A percentile compares a stretch with the other conserved stretches of the same genome.
phyloP scores from a whole-genome alignment of 2,329 filamentous ascomycete genomes.

The Pseudogymnoascus sp. region DNA sequence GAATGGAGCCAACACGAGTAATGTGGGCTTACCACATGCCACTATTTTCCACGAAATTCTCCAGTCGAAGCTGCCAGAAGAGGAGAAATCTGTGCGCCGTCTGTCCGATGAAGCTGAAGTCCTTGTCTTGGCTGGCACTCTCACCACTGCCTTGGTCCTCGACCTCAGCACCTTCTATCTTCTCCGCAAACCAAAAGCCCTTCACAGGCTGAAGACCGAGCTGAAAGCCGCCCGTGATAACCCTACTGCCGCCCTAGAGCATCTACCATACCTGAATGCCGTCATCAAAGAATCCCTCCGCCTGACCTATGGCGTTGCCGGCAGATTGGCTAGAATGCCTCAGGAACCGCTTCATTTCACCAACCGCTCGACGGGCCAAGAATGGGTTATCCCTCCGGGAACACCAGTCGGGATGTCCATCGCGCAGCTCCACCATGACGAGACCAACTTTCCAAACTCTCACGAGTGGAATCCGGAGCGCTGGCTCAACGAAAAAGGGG shows the following conservation, averaged over 20 bases:
- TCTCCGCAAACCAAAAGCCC: slow-evolving; percentile 27
- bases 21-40: not conserved
- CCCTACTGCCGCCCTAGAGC: slow-evolving; percentile 17
- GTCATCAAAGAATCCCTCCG: slow-evolving; percentile 31
- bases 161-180: slow-evolving; percentile 31
- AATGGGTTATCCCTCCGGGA: slow-evolving; percentile 21
- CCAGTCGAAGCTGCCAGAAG: not conserved
- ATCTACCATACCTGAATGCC: slow-evolving; percentile 28
- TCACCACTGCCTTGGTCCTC: slow-evolving; percentile 33
- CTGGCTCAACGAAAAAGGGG: slow-evolving; percentile 26
- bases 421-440: slow-evolving; percentile 34
- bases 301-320: slow-evolving; percentile 27
- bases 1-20: not conserved
- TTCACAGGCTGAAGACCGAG: slow-evolving; percentile 29
- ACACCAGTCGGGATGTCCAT: slow-evolving; percentile 35
- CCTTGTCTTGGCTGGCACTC: slow-evolving; percentile 29
- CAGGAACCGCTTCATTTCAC: slow-evolving; percentile 18
- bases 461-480: slow-evolving; percentile 35
- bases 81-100: not conserved
- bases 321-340: slow-evolving; percentile 24
- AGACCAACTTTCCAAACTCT: slow-evolving; percentile 33
- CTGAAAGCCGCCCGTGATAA: slow-evolving; percentile 22
- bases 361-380: slow-evolving; percentile 4
- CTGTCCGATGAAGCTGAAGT: slow-evolving; percentile 15
- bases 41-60: slow-evolving; percentile 5